Percentiles rank a stretch among this genome's conserved stretches.
Evolutionary conservation across 345 rosid genomes (phyloP).

Genomic region (Turritis glabra): DNA sequence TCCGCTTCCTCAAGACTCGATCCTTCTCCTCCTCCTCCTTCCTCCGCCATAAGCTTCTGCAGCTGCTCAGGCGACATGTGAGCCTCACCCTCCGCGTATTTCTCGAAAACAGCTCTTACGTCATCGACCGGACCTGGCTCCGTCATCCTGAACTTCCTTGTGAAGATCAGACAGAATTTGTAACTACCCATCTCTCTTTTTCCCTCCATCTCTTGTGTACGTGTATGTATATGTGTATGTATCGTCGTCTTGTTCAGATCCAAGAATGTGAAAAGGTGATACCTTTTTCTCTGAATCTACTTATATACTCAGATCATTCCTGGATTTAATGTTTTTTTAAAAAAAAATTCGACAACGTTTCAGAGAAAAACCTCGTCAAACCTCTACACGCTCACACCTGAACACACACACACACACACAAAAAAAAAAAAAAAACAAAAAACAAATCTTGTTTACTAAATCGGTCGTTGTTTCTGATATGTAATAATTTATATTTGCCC

Average conservation of each 20-base stretch:
- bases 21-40: conserved; percentile 37
- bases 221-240: neutral
- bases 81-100: conserved; percentile 56
- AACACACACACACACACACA: conserved; percentile 15
- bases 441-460: neutral
- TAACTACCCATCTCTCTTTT: conserved; percentile 58
- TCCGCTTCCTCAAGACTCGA: conserved; percentile 53
- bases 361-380: conserved; percentile 4
- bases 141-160: conserved; percentile 60
- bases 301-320: conserved; percentile 19
- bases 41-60: conserved; percentile 51
- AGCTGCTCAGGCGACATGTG: conserved; percentile 73
- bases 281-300: conserved; percentile 10
- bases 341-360: neutral
- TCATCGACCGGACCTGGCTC: conserved; percentile 73
- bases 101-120: conserved; percentile 53
- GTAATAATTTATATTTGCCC: neutral
- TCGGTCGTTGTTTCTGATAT: neutral
- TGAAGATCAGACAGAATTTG: conserved; percentile 69
- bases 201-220: neutral
- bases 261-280: conserved; percentile 30
- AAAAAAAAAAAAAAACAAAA: conserved; percentile 2
- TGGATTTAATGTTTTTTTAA: neutral
- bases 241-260: conserved; percentile 29
- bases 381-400: conserved; percentile 30